These are phyloP conservation scores for Aspergillus quadrilineatus DNA, from an alignment of 2,329 filamentous ascomycete genomes.

Conservation along the genomic window DNA sequence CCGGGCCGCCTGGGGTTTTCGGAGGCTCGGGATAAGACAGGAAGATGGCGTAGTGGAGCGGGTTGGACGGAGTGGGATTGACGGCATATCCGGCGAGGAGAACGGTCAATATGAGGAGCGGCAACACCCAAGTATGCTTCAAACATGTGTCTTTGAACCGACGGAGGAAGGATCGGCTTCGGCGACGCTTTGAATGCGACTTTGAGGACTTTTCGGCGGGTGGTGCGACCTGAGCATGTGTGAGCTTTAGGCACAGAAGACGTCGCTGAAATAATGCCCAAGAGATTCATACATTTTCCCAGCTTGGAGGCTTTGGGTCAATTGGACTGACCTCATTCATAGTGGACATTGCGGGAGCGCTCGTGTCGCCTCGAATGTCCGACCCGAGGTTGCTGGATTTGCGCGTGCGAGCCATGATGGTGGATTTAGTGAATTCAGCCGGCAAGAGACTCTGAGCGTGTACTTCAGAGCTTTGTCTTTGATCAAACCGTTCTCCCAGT, in stretches of 20 bases:
- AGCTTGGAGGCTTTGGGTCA: slow-evolving; percentile 29
- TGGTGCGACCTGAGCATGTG: slow-evolving; percentile 23
- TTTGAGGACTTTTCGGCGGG: slow-evolving; percentile 32
- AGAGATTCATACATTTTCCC: slow-evolving; percentile 30
- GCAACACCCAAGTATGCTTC: slow-evolving; percentile 63
- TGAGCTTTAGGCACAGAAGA: slow-evolving; percentile 12
- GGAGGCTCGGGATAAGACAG: slow-evolving; percentile 77
- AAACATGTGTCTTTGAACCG: slow-evolving; percentile 45
- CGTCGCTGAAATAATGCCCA: not conserved
- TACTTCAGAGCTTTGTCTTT: not conserved
- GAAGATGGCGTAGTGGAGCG: slow-evolving; percentile 78
- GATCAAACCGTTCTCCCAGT: not conserved
- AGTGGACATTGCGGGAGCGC: slow-evolving; percentile 48
- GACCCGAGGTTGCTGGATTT: slow-evolving; percentile 47
- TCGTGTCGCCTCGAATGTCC: slow-evolving; percentile 49
- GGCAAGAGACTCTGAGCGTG: not conserved
- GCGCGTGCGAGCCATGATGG: slow-evolving; percentile 41
- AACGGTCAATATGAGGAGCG: slow-evolving; percentile 65
- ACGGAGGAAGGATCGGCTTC: slow-evolving; percentile 43
- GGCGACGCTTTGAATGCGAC: slow-evolving; percentile 45
- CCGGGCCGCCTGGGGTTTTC: slow-evolving; percentile 47
- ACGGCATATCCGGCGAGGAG: slow-evolving; percentile 69
- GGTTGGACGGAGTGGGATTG: slow-evolving; percentile 76
- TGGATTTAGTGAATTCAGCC: not conserved
- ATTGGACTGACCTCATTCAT: slow-evolving; percentile 40